Evolutionary conservation across 2,329 filamentous ascomycete genomes (phyloP), one percentile per base, ranked within the genome.

Genomic region (Alternaria atra): DNA sequence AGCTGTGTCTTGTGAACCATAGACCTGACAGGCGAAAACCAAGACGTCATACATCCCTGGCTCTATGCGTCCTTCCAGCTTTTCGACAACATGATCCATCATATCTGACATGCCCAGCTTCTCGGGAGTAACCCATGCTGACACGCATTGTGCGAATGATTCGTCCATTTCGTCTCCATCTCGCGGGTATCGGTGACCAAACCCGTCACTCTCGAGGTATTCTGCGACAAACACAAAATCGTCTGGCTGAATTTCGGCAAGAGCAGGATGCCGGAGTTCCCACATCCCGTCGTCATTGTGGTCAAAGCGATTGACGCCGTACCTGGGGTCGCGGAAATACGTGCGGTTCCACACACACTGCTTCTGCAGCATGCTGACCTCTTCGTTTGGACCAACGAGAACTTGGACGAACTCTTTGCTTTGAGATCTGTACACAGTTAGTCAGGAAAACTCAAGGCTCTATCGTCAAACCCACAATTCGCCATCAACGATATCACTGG

Each of bases 181-280:
- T n/a, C 67, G 53, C 2, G 70, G 58, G 3, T 42, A 5, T 5
- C 59, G 48, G 13, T 47, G 25, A 1, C 74, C 74, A 25, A 76
- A 76, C 2, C 65, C 58, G 1, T 60, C 70, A 7, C 57, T 66
- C 40, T 63, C 64, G 1, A 77, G 56, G 29, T 55, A 78, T n/a
- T 77, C 68, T 1, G 72, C 74, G 0, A 67, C 63, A 9, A 64
- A 63, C 3, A 52, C 15, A 44, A 78, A 78, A n/a, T 73, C 66
- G 0, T 54, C 63, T 1, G 69, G 65, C 0, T 63, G 13, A 13
- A 76, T 66, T 1, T 61, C 20, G 1, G 3, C 3, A 1, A 77
- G 65, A 6, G 47, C 43, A 0, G 71, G 72, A 17, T 72, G 61
- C 1, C 54, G 25, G 5, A 74, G 60, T 15, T 60, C 56, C 61